Conservation (phyloP, 2,329 filamentous ascomycete species). For the Exophiala xenobiotica region DNA sequence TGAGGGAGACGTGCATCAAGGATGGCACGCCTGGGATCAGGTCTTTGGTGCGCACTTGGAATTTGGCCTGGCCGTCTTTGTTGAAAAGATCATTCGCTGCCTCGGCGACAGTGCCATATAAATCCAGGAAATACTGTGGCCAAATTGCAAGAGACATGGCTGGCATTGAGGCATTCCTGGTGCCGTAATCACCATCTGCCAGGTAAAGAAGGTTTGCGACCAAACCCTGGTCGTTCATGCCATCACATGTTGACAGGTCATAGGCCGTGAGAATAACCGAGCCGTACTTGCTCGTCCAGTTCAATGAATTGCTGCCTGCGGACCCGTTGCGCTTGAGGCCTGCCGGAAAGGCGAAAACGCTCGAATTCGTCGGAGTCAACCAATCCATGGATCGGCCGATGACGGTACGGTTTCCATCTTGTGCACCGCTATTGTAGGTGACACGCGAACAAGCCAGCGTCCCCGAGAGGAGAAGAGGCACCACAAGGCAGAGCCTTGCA, state of each 20-base stretch:
- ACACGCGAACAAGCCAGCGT: conserved; percentile 4
- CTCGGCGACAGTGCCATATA: background rate
- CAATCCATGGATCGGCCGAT: conserved; percentile 5
- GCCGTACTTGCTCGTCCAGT: conserved; percentile 8
- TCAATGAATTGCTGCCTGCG: background rate
- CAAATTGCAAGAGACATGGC: conserved; percentile 8
- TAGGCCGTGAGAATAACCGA: conserved; percentile 1
- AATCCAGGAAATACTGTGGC: conserved; percentile 8
- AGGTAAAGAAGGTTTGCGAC: conserved; percentile 9
- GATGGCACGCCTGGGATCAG: conserved; percentile 3
- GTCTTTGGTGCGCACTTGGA: background rate
- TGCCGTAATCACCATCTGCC: background rate
- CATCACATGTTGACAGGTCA: conserved; percentile 1
- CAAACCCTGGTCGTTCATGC: conserved; percentile 2
- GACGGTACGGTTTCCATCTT: conserved; percentile 3
- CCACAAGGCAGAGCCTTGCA: background rate
- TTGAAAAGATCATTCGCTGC: background rate
- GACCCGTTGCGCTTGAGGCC: conserved; percentile 2
- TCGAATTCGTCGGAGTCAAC: conserved; percentile 3
- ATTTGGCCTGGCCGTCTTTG: background rate
- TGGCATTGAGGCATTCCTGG: background rate
- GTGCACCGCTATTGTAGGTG: background rate
- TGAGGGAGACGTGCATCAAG: conserved; percentile 3
- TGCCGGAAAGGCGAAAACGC: conserved; percentile 6
- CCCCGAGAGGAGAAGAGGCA: background rate